phyloP scores from a whole-genome alignment of 345 rosid genomes.

The Hibiscus tridactylites region DNA sequence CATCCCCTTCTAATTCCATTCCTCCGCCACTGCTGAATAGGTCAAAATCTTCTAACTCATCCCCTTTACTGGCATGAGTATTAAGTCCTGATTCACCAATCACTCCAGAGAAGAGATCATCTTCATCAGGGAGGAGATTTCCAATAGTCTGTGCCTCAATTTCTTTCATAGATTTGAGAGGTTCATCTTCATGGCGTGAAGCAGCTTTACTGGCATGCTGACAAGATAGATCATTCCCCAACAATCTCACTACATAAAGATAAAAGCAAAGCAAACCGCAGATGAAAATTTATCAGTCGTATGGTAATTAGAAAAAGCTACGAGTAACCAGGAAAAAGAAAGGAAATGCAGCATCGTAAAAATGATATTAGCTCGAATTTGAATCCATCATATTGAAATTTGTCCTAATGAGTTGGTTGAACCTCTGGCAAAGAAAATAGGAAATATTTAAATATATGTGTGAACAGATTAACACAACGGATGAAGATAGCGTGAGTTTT shows the following conservation, averaged over 20 bases:
- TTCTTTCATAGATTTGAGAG: slow-evolving; percentile 66
- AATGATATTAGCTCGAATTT: not conserved
- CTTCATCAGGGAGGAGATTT: slow-evolving; percentile 89
- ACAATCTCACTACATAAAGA: slow-evolving; percentile 45
- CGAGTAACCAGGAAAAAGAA: slow-evolving; percentile 1
- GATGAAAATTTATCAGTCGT: not conserved
- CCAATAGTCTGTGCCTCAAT: slow-evolving; percentile 87
- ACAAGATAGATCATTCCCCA: slow-evolving; percentile 36
- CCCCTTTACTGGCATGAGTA: slow-evolving; percentile 38
- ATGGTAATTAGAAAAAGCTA: not conserved
- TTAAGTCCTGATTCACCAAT: slow-evolving; percentile 47
- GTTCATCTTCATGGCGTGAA: slow-evolving; percentile 47
- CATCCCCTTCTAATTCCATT: slow-evolving; percentile 81
- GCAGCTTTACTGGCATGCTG: slow-evolving; percentile 36
- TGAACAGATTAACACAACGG: not conserved
- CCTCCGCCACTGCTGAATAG: slow-evolving; percentile 88
- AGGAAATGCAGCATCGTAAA: not conserved
- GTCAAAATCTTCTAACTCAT: slow-evolving; percentile 77
- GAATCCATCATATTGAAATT: not conserved
- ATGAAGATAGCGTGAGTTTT: not conserved
- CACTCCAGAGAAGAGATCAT: slow-evolving; percentile 82
- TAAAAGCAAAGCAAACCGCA: not conserved
- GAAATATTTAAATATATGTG: not conserved
- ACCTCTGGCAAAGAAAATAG: not conserved
- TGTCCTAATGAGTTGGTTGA: not conserved